phyloP scores from a whole-genome alignment of 2,329 filamentous ascomycete species.

The Ophiobolus disseminans region DNA sequence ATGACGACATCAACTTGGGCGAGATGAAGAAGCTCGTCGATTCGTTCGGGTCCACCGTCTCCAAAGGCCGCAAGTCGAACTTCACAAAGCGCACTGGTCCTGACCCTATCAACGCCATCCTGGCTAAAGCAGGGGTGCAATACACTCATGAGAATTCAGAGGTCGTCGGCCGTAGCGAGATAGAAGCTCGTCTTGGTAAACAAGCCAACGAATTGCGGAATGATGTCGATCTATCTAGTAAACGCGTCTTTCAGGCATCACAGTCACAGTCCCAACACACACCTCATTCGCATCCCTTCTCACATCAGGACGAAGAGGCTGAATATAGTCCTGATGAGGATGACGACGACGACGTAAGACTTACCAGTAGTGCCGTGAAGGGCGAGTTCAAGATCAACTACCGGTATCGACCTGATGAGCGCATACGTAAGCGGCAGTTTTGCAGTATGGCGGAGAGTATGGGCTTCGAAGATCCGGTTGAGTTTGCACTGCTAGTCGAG shows the following conservation, averaged over 20 bases:
- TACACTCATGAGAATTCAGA: slow-evolving; percentile 98
- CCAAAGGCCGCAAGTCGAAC: slow-evolving; percentile 47
- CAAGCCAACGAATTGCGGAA: slow-evolving; percentile 71
- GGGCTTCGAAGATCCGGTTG: slow-evolving; percentile 76
- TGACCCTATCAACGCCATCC: slow-evolving; percentile 87
- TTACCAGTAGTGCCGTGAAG: slow-evolving; percentile 17
- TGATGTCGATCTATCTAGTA: slow-evolving; percentile 59
- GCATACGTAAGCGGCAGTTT: slow-evolving; percentile 82
- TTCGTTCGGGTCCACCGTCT: slow-evolving; percentile 34
- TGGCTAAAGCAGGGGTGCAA: slow-evolving; percentile 85
- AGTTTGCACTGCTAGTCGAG: slow-evolving; percentile 91
- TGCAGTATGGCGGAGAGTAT: slow-evolving; percentile 85
- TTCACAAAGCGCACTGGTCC: slow-evolving; percentile 56
- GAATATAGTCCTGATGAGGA: slow-evolving; percentile 14
- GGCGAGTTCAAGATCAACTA: slow-evolving; percentile 58
- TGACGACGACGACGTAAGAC: slow-evolving; percentile 22
- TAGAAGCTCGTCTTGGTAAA: slow-evolving; percentile 85
- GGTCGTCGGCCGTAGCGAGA: slow-evolving; percentile 87
- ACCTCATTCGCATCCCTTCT: slow-evolving; percentile 6
- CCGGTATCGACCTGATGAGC: slow-evolving; percentile 74
- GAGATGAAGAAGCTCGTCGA: slow-evolving; percentile 65
- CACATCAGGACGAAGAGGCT: slow-evolving; percentile 25
- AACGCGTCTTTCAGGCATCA: slow-evolving; percentile 64
- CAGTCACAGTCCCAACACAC: slow-evolving; percentile 40
- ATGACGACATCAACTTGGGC: slow-evolving; percentile 50